Evolutionary conservation across 805 yeast species (phyloP), one percentile per base, ranked within the genome.

Genomic region (Lipomyces japonicus): DNA sequence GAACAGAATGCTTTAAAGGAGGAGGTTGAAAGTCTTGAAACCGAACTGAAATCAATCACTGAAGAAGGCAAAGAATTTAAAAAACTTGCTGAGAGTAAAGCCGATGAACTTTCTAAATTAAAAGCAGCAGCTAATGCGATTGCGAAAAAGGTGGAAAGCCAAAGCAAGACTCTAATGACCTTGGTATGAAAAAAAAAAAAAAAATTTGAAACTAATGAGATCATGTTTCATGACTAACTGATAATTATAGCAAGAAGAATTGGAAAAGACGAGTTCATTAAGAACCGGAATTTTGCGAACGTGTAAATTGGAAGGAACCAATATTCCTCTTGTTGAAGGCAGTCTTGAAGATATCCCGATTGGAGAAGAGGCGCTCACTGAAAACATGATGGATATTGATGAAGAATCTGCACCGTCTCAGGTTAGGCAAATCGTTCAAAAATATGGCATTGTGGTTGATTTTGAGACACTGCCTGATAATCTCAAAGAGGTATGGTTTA

Each of bases 221-320:
- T 14, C 18, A 18, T 21, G 19, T 39, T 6, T 23, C 6, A 7
- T n/a, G n/a, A n/a, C n/a, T 26, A 18, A 23, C 25, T 21, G 12
- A 10, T 26, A 21, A n/a, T 9, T 23, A 42, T 22, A 45, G 25
- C 62, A 60, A 42, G 55, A 52, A 7, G 62, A 63, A n/a, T 47
- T 62, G 7, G 61, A 55, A 34, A 46, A 57, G n/a, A 56, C 55
- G 9, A 46, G 16, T 16, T 44, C 59, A 6, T 86, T 81, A 43
- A 76, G 82, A 61, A 68, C 79, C 6, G 76, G 78, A 55, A 70
- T 79, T 18, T 71, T 89, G 52, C 80, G 82, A 55, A 80, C 78
- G 55, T 86, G 95, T 67, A 86, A 85, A 60, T 75, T 90, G 51
- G 86, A 86, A 46, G 82, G 78, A 48, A 72, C 84, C 21, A 70